Conservation (phyloP, 176 grass and related monocot species). For the Puccinellia tenuiflora region DNA sequence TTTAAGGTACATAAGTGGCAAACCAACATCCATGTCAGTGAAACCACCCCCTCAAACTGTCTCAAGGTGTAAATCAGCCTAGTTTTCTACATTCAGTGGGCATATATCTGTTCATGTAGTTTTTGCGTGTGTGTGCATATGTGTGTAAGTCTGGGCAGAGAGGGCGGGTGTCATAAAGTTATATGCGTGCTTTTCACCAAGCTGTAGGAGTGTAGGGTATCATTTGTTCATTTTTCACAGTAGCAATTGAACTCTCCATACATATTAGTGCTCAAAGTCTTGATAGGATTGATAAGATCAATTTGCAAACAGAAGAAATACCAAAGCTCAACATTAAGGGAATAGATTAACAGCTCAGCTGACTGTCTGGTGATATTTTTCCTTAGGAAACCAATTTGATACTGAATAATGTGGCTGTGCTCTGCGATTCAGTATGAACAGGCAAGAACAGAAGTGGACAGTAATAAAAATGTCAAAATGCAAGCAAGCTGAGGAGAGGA, state of each 20-base stretch:
- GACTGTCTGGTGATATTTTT: neutral
- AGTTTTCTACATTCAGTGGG: neutral
- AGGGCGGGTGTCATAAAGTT: neutral
- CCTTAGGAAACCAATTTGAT: neutral
- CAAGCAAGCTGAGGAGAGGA: neutral
- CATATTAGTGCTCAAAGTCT: neutral
- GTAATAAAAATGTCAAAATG: neutral
- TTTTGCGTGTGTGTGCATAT: neutral
- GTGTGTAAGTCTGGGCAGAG: neutral
- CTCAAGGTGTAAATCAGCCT: neutral
- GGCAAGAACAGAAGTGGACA: neutral
- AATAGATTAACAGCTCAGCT: neutral
- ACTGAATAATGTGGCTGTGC: neutral
- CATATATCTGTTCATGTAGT: neutral
- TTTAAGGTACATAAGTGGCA: neutral
- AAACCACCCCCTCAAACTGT: neutral
- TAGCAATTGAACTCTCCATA: neutral
- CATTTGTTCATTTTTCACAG: neutral
- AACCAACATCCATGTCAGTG: neutral
- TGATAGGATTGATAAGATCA: neutral
- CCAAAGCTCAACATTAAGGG: neutral
- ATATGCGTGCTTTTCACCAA: neutral
- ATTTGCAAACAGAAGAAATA: neutral
- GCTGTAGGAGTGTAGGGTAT: neutral
- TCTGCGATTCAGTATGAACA: neutral